Evolutionary conservation across 805 yeast species (phyloP).

Genomic region (Pichia rugopelliculosa): DNA sequence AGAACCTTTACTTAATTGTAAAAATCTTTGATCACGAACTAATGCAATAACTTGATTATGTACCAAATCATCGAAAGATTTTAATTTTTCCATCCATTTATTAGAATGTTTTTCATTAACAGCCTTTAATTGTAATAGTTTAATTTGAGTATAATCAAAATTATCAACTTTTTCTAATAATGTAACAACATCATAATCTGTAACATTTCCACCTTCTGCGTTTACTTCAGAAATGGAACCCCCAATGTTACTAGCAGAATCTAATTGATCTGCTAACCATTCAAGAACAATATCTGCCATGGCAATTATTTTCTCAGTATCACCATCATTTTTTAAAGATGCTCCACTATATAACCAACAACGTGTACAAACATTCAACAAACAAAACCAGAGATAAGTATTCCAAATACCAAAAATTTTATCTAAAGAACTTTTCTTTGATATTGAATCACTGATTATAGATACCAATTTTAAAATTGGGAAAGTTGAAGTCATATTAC

Average conservation of each 20-base stretch:
- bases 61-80: slow-evolving; percentile 43
- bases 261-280: slow-evolving; percentile 8
- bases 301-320: slow-evolving; percentile 7
- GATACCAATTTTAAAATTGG: slow-evolving; percentile 9
- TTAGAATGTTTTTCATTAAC: slow-evolving; percentile 31
- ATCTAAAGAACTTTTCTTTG: background rate
- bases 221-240: background rate
- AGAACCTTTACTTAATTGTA: slow-evolving; percentile 65
- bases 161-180: slow-evolving; percentile 13
- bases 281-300: slow-evolving; percentile 3
- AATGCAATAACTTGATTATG: slow-evolving; percentile 56
- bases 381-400: slow-evolving; percentile 9
- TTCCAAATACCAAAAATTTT: slow-evolving; percentile 14
- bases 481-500: slow-evolving; percentile 10
- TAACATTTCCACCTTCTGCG: background rate
- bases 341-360: slow-evolving; percentile 14
- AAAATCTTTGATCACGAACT: slow-evolving; percentile 67
- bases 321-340: slow-evolving; percentile 1
- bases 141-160: slow-evolving; percentile 39
- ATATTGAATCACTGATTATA: background rate
- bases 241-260: background rate
- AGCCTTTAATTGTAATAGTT: slow-evolving; percentile 45
- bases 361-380: slow-evolving; percentile 10
- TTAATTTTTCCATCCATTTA: slow-evolving; percentile 40
- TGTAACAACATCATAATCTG: slow-evolving; percentile 3